A percentile compares a stretch with the other conserved stretches of the same genome.
Conservation (phyloP, 2,329 filamentous ascomycete genomes). For the Uncinocarpus reesii region DNA sequence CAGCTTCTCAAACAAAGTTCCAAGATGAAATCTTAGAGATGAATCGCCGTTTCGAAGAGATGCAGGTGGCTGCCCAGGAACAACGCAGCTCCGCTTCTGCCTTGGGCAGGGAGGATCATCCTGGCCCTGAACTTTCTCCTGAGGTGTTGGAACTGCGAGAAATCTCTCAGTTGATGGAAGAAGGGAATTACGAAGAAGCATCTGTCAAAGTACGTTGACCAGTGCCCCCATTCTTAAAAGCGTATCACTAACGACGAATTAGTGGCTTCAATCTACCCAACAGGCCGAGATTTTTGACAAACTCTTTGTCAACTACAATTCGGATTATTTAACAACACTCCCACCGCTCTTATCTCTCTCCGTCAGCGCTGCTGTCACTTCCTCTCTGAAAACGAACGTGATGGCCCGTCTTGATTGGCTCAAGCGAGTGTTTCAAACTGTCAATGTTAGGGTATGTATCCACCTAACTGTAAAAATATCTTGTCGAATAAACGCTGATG, state of each 20-base stretch:
- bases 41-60: constrained; percentile 23
- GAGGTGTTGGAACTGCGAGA: constrained; percentile 36
- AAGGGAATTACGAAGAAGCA: constrained; percentile 36
- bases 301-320: constrained; percentile 49
- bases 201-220: constrained; percentile 33
- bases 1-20: constrained; percentile 33
- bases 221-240: background rate
- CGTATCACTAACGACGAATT: constrained; percentile 17
- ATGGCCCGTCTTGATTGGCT: constrained; percentile 50
- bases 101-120: constrained; percentile 12
- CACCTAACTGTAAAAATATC: background rate
- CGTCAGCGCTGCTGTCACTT: constrained; percentile 52
- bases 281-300: constrained; percentile 53
- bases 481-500: background rate
- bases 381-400: constrained; percentile 44
- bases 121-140: constrained; percentile 15
- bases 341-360: constrained; percentile 51
- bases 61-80: constrained; percentile 15
- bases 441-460: constrained; percentile 43
- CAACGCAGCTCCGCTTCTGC: constrained; percentile 13
- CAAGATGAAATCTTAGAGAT: constrained; percentile 34
- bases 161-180: constrained; percentile 33
- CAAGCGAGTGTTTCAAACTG: constrained; percentile 43
- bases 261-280: constrained; percentile 53
- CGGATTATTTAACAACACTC: constrained; percentile 46